Conservation (phyloP, 176 grass and related monocot genomes). For the bread wheat (Triticum aestivum) region IWGSC_CS_RefSeq_v2.1 NC_057801.1:572102976-572103475, state of each 20-base stretch:
- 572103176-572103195: slow-evolving; percentile 9
- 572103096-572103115: neutral
- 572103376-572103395: neutral
- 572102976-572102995: too few relatives aligned
- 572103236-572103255: slow-evolving; percentile 98
- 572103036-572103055: too few relatives aligned
- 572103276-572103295: slow-evolving; percentile 76
- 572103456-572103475: slow-evolving; percentile 5
- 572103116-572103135: neutral
- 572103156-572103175: neutral
- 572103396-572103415: neutral
- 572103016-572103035: too few relatives aligned
- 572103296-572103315: neutral
- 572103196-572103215: slow-evolving; percentile 32
- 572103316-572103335: neutral
- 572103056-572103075: too few relatives aligned
- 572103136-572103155: neutral
- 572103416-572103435: neutral
- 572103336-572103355: neutral
- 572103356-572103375: neutral
- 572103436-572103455: neutral
- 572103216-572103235: slow-evolving; percentile 99
- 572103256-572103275: slow-evolving; percentile 84
- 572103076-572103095: neutral
- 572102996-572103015: too few relatives aligned